Base-by-base conservation (phyloP, 495 filamentous ascomycete species). In the Amniculicola lignicola region DNA sequence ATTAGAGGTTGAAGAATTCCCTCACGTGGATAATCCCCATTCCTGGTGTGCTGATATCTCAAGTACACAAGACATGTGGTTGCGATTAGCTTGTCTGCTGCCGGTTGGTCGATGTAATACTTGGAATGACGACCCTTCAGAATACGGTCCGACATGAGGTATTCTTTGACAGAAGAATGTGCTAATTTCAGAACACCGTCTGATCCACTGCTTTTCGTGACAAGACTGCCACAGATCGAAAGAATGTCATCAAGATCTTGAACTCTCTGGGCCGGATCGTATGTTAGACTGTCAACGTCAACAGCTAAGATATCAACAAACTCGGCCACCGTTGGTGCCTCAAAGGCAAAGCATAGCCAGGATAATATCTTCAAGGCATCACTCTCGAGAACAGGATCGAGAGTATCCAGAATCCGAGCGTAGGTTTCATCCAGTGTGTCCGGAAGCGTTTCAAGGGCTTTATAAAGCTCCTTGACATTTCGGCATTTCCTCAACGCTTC, bases 161-260 rank as follows among this genome's bases (percentile, higher is more conserved):
- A 53, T 18, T 53, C 50, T 43, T 53, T 53, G 14, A 53, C 50
- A 3, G 50, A 24, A n/a, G 6, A 23, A 22, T 53, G 50, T 15
- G 50, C 28, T 12, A 53, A 39, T n/a, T 43, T 53, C 18, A 53
- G 7, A 11, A 38, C 33, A 4, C 38, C 16, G 10, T 35, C 33
- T 4, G 38, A 4, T 3, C 15, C 25, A 27, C 29, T 28, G 22
- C 19, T 16, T 42, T 16, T 39, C 4, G 38, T 31, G 9, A 53
- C 37, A 2, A 53, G 19, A 21, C 50, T 42, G 11, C 50, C 50
- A 35, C 50, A 53, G 14, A 53, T 53, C 2, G 12, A 2, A 12
- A 53, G 23, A 41, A 53, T 43, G 38, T 53, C 50, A 9, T 42
- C 23, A 7, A 39, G 23, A 22, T 53, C 38, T 21, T 53, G 38